phyloP scores from a whole-genome alignment of 169 alveolate genomes.

The Plasmodium fragile region DNA sequence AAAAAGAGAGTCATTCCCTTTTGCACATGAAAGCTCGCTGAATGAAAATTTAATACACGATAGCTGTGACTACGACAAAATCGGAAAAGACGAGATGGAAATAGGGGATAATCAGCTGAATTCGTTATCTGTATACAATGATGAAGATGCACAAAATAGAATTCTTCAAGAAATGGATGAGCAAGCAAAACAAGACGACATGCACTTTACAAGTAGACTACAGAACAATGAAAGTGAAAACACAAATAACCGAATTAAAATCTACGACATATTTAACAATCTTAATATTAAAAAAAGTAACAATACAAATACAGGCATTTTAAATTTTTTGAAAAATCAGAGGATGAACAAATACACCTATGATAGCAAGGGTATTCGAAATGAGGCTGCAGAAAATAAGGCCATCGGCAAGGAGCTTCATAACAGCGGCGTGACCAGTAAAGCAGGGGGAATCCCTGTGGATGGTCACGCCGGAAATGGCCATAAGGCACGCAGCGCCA shows the following conservation, averaged over 20 bases:
- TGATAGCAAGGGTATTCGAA: slow-evolving; percentile 59
- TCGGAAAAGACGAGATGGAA: background rate
- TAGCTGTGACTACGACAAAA: background rate
- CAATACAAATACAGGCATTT: slow-evolving; percentile 37
- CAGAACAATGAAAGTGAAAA: background rate
- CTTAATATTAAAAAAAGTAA: slow-evolving; percentile 23
- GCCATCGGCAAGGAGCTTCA: background rate
- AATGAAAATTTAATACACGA: background rate
- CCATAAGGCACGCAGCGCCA: background rate
- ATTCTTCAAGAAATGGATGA: slow-evolving; percentile 32
- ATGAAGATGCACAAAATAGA: slow-evolving; percentile 14
- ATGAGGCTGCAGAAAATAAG: slow-evolving; percentile 17
- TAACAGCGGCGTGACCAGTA: background rate
- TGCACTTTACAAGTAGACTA: background rate
- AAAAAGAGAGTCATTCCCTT: slow-evolving; percentile 1
- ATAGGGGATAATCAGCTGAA: background rate
- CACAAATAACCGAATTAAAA: slow-evolving; percentile 19
- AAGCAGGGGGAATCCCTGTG: background rate
- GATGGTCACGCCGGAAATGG: background rate
- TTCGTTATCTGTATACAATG: background rate
- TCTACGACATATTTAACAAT: slow-evolving; percentile 45
- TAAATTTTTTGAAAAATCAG: slow-evolving; percentile 54
- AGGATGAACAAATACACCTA: slow-evolving; percentile 28
- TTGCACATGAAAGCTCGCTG: background rate
- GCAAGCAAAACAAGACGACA: background rate